A percentile compares a stretch with the other conserved stretches of the same genome.
Conservation (phyloP, 2,329 filamentous ascomycete species). For the Nigrospora osmanthi region DNA sequence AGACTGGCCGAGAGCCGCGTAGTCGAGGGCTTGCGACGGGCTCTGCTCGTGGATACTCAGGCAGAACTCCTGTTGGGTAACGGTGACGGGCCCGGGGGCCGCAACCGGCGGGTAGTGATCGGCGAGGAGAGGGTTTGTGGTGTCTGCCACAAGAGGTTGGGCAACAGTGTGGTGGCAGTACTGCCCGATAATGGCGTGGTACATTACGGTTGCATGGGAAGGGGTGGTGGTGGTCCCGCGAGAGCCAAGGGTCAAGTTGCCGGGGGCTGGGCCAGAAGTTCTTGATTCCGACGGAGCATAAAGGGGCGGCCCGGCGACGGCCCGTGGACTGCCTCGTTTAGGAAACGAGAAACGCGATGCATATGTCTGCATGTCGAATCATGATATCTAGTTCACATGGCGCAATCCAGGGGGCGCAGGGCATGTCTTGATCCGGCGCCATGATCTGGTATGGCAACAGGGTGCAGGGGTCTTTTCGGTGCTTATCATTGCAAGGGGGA, state of each 20-base stretch:
- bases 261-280: constrained; percentile 18
- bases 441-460: no score
- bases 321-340: not conserved
- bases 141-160: constrained; percentile 88
- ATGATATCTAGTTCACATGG: no score
- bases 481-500: not conserved
- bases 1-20: constrained; percentile 75
- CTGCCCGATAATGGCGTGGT: constrained; percentile 76
- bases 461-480: no score
- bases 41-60: constrained; percentile 72
- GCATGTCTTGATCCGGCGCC: no score
- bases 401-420: no score
- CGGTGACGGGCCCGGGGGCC: constrained; percentile 37
- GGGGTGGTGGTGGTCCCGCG: constrained; percentile 25
- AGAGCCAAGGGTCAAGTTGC: constrained; percentile 15
- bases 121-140: constrained; percentile 84
- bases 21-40: constrained; percentile 66
- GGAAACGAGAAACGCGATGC: no score
- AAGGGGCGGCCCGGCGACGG: not conserved
- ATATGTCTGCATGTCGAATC: no score
- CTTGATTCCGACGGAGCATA: not conserved
- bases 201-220: constrained; percentile 70
- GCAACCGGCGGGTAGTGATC: constrained; percentile 65
- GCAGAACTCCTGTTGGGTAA: constrained; percentile 68
- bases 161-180: constrained; percentile 84